Conservation (phyloP, 2,329 filamentous ascomycete species). For the Bimuria novae-zelandiae region DNA sequence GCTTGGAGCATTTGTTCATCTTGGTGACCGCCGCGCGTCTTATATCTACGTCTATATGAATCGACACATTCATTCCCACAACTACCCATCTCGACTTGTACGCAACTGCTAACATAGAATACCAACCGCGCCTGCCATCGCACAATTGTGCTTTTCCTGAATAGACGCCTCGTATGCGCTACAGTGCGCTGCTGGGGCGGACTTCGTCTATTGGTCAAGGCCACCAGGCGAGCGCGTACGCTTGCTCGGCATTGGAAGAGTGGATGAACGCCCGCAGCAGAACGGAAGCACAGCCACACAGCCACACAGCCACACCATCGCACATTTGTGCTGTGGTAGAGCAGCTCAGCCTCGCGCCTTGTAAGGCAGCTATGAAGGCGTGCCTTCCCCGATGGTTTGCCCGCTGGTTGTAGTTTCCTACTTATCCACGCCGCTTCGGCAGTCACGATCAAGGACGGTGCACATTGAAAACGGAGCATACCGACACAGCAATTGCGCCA, state of each 20-base stretch:
- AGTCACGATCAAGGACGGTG: background rate
- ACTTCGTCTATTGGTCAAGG: background rate
- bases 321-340: constrained; percentile 2
- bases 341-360: background rate
- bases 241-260: background rate
- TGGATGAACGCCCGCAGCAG: background rate
- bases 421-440: background rate
- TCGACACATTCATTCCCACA: background rate
- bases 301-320: background rate
- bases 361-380: background rate
- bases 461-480: background rate
- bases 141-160: background rate
- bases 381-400: background rate
- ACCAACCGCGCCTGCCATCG: background rate
- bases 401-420: background rate
- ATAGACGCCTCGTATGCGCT: background rate
- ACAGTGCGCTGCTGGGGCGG: background rate
- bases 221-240: background rate
- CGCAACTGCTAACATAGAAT: background rate
- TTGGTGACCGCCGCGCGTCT: background rate
- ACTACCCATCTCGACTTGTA: background rate
- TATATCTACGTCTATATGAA: background rate
- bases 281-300: background rate
- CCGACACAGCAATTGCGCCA: too few relatives aligned
- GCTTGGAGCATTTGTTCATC: background rate